phyloP scores from a whole-genome alignment of 2,329 filamentous ascomycete species.

The Trichocomaceae sp. region DNA sequence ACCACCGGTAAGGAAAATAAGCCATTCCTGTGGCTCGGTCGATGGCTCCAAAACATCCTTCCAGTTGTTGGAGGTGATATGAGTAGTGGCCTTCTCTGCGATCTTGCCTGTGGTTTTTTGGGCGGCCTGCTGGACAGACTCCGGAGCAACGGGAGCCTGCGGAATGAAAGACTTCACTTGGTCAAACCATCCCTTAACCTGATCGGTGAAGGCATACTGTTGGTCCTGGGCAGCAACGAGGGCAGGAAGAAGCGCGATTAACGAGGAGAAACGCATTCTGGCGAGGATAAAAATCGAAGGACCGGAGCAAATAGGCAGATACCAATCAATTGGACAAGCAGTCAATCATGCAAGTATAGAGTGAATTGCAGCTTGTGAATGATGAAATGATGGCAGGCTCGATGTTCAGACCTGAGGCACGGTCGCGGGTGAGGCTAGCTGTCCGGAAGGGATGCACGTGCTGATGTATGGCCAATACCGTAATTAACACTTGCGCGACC shows the following conservation, averaged over 20 bases:
- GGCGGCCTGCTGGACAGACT: constrained; percentile 34
- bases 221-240: constrained; percentile 50
- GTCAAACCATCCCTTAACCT: constrained; percentile 43
- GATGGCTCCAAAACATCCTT: constrained; percentile 44
- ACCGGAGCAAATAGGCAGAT: background rate
- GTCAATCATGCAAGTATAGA: background rate
- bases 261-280: constrained; percentile 48
- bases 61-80: constrained; percentile 53
- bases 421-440: constrained; percentile 10
- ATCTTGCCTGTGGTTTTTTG: constrained; percentile 44
- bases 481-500: background rate
- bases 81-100: constrained; percentile 45
- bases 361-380: background rate
- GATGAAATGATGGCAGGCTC: constrained; percentile 3
- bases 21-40: constrained; percentile 47
- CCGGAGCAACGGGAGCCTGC: constrained; percentile 35
- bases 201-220: constrained; percentile 47
- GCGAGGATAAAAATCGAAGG: constrained; percentile 8
- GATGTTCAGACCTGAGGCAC: background rate
- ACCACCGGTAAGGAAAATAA: constrained; percentile 56
- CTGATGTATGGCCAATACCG: background rate
- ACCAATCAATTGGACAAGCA: background rate
- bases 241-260: constrained; percentile 44
- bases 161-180: constrained; percentile 51
- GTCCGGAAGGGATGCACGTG: constrained; percentile 6